Evolutionary conservation across 768 basidiomycete species (phyloP), one percentile per base, ranked within the genome.

Genomic region (Scleroderma bovista): DNA sequence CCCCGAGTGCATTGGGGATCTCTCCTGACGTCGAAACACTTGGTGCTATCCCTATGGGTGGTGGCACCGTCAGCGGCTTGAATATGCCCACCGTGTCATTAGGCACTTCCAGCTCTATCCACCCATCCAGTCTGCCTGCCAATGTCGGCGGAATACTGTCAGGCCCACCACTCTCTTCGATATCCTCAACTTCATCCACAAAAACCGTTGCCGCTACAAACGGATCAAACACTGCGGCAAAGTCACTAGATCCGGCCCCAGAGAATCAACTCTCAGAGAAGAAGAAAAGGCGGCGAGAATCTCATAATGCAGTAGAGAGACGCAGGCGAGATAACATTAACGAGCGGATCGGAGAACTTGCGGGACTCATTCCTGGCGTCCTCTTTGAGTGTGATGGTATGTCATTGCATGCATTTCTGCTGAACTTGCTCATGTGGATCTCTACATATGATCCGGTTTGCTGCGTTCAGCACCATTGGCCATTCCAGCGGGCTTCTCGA

Each of bases 261-360:
- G 64, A 62, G 17, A 7, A 72, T 44, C 82, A 83, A 40, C 78
- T 81, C 55, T 76, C 79, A 55, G 93, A 95, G 69, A 94, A 94
- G 65, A 71, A 92, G 2, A 71, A 90, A 2, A 72, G 89, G 32
- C 70, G 93, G 44, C 69, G 93, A 51, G 93, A 94, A 68, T 85
- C 82, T 8, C 93, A 96, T 63, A 96, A 96, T 58, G 91, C 91
- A 2, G 93, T 96, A 56, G 93, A 96, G 72, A 74, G 93, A 16
- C 69, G 93, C 23, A 61, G 93, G 52, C 67, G 93, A 43, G 93
- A 96, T 62, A 94, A 93, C 65, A 96, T 96, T 66, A 96, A 96
- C 68, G 93, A 96, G 70, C 90, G 92, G 68, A 96, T 96, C 57
- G 79, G 80, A 34, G 93, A 96, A 65, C 78, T 96, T 1, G 87